Base-by-base conservation (phyloP, 805 yeast species). In the Lipomyces starkeyi region DNA sequence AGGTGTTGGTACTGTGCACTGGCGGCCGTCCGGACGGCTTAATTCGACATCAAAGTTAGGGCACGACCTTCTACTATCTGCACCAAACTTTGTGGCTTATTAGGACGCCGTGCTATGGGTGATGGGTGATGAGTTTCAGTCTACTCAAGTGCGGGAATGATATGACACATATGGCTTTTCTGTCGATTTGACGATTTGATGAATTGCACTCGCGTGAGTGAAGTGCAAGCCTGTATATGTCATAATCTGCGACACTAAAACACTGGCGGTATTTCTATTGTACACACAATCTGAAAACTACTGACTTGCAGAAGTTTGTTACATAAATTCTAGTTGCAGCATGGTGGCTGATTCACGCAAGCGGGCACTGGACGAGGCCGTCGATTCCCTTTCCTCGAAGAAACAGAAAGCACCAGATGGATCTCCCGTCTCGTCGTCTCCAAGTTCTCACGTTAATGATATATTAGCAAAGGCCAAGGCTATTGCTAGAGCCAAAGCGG, bases 401-500 rank as follows among this genome's bases (percentile, higher is more conserved):
- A 68, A 68, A 58, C 67, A 58, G 40, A 66, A 64, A 59, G 63
- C 67, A 25, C 60, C 53, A 13, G 69, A 62, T 55, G 69, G 71
- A n/a, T 62, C 69, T 14, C 64, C 67, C 8, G 58, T 58, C 7
- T 57, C 62, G 9, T 61, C 65, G 6, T 22, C 67, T 34, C 59
- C 66, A 25, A 27, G 54, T 20, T 35, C 40, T 40, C 22, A 37
- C 47, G 63, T 66, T 3, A 63, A 35, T 56, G 71, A 69, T 35
- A 55, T 63, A 34, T 52, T 65, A 29, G 70, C 64, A 25, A 22
- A 53, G 17, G 72, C 71, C 3, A 57, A 54, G 59, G 71, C 73
- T 14, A 58, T 65, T 27, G 64, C 74, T 20, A 61, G 71, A 22
- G 70, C 64, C 13, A 68, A 67, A 65, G 73, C 70, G 20, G 61